phyloP scores from a whole-genome alignment of 2,329 filamentous ascomycete genomes.

The Apiospora malaysiana region DNA sequence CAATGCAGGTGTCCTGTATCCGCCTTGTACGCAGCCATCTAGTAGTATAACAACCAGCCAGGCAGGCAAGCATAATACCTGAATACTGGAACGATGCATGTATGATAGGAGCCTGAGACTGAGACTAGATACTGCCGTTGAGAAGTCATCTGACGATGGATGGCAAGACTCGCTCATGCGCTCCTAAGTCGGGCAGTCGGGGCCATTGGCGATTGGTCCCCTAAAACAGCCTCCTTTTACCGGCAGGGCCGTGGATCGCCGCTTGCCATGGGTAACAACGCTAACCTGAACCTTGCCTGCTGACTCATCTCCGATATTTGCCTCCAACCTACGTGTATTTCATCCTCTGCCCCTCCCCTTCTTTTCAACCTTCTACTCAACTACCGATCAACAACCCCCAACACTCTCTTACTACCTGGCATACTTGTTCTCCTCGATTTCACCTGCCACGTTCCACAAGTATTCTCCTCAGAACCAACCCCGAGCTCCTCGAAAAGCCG shows the following conservation, averaged over 20 bases:
- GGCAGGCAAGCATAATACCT: neutral
- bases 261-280: conserved; percentile 16
- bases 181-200: conserved; percentile 1
- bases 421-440: neutral
- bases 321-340: conserved; percentile 18
- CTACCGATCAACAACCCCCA: conserved; percentile 4
- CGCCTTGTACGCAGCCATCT: neutral
- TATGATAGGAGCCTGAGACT: neutral
- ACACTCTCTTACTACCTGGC: neutral
- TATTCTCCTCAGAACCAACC: conserved; percentile 7
- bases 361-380: conserved; percentile 3
- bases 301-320: conserved; percentile 5
- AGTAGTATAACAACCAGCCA: no score
- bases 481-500: conserved; percentile 12
- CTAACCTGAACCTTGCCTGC: conserved; percentile 18
- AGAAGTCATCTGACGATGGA: neutral
- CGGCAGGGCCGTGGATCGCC: conserved; percentile 14
- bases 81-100: neutral
- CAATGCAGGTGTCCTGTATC: neutral
- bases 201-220: conserved; percentile 14
- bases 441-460: neutral
- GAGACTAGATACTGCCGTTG: conserved; percentile 6
- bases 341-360: conserved; percentile 16
- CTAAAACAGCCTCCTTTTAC: conserved; percentile 1
- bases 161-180: neutral